Evolutionary conservation across 768 basidiomycete species (phyloP).

Genomic region (Sarcomyxa edulis): DNA sequence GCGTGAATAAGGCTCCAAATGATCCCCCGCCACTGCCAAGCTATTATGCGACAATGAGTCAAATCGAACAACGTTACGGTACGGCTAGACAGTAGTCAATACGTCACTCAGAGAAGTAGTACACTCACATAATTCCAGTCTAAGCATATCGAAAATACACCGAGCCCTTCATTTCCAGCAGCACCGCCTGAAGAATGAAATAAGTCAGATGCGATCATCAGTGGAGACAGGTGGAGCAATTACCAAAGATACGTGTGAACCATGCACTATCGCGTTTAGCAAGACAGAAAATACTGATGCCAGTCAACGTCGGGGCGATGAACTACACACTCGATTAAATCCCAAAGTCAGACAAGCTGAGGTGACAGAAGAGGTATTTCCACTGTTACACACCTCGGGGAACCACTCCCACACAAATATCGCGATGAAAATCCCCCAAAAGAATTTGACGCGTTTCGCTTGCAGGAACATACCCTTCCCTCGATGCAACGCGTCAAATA

Average conservation of each 20-base stretch:
- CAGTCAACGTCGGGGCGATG: conserved; percentile 40
- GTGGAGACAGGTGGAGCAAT: neutral
- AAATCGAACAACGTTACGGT: too few relatives aligned
- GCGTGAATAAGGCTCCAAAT: conserved; percentile 43
- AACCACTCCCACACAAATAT: conserved; percentile 57
- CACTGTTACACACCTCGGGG: conserved; percentile 48
- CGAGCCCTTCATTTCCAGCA: conserved; percentile 59
- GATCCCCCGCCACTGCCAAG: conserved; percentile 39
- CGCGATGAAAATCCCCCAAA: conserved; percentile 45
- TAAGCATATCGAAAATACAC: conserved; percentile 50
- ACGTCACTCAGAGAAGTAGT: neutral
- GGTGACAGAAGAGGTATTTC: conserved; percentile 18
- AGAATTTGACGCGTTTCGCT: conserved; percentile 51
- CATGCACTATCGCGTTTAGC: conserved; percentile 41
- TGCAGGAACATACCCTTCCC: conserved; percentile 37
- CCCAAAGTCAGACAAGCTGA: neutral
- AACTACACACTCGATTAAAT: conserved; percentile 5
- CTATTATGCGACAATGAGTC: too few relatives aligned
- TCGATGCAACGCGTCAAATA: conserved; percentile 42
- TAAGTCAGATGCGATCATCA: neutral
- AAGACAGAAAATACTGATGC: conserved; percentile 56
- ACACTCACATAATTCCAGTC: conserved; percentile 53
- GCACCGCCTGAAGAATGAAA: conserved; percentile 33
- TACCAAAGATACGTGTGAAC: conserved; percentile 53
- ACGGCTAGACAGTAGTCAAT: neutral